Evolutionary conservation across 441 rosid genomes (phyloP), one percentile per base, ranked within the genome.

Genomic region (Pelargonium cotyledonis): DNA sequence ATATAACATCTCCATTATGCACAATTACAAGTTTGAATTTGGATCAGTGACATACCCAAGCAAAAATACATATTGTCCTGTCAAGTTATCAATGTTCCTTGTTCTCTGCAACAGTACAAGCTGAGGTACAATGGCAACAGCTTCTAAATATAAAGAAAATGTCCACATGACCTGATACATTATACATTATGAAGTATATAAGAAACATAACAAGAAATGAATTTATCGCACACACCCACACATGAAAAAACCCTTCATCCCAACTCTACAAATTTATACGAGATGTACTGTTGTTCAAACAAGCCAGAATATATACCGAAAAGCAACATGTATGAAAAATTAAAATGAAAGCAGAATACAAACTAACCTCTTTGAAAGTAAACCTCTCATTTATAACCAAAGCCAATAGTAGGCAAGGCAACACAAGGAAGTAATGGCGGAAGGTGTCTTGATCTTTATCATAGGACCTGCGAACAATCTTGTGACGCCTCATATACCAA

Each of bases 11-110:
- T n/a, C n/a, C n/a, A n/a, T n/a, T n/a, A n/a, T n/a, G n/a, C n/a
- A n/a, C n/a, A n/a, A n/a, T n/a, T n/a, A n/a, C n/a, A n/a, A 44
- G 44, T 15, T 62, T 66, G 47, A 43, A 43, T 43, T n/a, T n/a
- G n/a, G n/a, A n/a, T n/a, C n/a, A n/a, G n/a, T n/a, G n/a, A n/a
- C 73, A 44, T 85, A 87, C 91, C 91, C 91, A 0, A 85, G 91
- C 61, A 87, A 85, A 73, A 87, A 82, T 4, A 87, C 79, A 70
- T 87, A 87, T 80, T 87, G 85, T 70, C 91, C 89, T 0, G 88
- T 87, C 80, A 87, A 76, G 83, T 87, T 85, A 70, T 85, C 91
- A 61, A 85, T 87, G 66, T 87, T 87, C 76, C 85, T 85, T 15
- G 89, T 85, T 74, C 88, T 76, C 75, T 87, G 89, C 76, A 87